Evolutionary conservation across 192 early-diverging fungal species (phyloP).

Genomic region (Coemansia sp.): DNA sequence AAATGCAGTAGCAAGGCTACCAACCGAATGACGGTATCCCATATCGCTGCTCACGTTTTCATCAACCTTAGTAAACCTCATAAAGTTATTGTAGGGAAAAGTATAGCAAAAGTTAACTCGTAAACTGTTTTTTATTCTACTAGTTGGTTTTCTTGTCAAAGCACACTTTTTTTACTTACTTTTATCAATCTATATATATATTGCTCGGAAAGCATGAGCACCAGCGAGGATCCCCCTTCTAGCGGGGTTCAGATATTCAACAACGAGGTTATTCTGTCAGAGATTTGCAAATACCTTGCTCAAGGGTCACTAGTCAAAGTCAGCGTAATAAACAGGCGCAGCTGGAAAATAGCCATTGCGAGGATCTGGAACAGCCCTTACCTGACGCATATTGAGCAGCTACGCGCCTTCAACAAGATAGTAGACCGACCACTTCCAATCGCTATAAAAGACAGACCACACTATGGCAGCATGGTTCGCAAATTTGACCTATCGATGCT

Average conservation of each 20-base stretch:
- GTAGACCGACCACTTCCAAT: conserved; percentile 2
- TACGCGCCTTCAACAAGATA: conserved; percentile 3
- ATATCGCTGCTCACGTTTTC: no score
- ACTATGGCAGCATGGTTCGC: conserved; percentile 19
- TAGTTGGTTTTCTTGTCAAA: no score
- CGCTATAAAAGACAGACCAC: background rate
- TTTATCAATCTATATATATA: no score
- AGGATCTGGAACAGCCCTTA: conserved; percentile 8
- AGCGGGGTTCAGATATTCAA: background rate
- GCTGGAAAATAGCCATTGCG: conserved; percentile 4
- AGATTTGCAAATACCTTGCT: conserved; percentile 2
- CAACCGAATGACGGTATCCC: no score
- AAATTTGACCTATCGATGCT: conserved; percentile 26
- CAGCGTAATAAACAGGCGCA: background rate
- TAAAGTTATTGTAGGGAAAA: no score
- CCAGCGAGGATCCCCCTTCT: background rate
- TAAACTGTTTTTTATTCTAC: no score
- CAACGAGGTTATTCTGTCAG: background rate
- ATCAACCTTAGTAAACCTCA: no score
- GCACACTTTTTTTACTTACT: background rate
- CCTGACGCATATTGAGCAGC: conserved; percentile 9
- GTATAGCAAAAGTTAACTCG: no score
- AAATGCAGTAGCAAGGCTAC: no score
- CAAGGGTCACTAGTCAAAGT: background rate
- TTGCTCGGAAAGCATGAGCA: background rate